Evolutionary conservation across 768 basidiomycete species (phyloP).

Genomic region (Boletus insuetus): DNA sequence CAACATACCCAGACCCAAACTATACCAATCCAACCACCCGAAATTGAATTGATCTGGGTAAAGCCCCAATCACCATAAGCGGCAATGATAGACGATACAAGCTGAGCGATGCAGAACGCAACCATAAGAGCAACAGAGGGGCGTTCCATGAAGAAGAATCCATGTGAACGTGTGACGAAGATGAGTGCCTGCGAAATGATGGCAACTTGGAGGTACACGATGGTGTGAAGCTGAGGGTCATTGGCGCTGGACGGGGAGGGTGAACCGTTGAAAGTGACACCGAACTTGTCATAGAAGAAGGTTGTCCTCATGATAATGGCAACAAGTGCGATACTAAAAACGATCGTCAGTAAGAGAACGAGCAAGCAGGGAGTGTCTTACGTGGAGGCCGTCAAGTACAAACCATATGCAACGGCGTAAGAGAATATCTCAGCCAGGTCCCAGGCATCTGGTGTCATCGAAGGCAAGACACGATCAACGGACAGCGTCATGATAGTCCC

Average conservation of each 20-base stretch:
- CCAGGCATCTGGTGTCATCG: slow-evolving; percentile 92
- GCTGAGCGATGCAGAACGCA: slow-evolving; percentile 92
- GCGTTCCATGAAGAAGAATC: slow-evolving; percentile 97
- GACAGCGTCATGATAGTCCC: slow-evolving; percentile 99
- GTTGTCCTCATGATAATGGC: slow-evolving; percentile 79
- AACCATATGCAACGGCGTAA: slow-evolving; percentile 92
- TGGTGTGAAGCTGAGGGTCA: slow-evolving; percentile 78
- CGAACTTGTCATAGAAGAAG: slow-evolving; percentile 90
- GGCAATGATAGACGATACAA: slow-evolving; percentile 94
- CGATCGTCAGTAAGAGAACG: slow-evolving; percentile 7
- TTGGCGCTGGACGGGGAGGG: slow-evolving; percentile 36
- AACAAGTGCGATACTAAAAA: slow-evolving; percentile 67
- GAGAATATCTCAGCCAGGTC: slow-evolving; percentile 95
- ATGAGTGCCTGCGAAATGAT: slow-evolving; percentile 99
- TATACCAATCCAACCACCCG: slow-evolving; percentile 96
- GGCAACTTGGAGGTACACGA: slow-evolving; percentile 94
- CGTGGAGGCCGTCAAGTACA: slow-evolving; percentile 93
- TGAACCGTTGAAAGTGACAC: slow-evolving; percentile 50
- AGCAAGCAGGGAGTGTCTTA: slow-evolving; percentile 37
- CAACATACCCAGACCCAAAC: slow-evolving; percentile 92
- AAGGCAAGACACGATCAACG: slow-evolving; percentile 93
- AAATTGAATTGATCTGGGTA: slow-evolving; percentile 75
- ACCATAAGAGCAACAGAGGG: slow-evolving; percentile 84
- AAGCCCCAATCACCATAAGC: slow-evolving; percentile 94
- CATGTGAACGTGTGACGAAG: slow-evolving; percentile 92